Percentiles rank a stretch among this genome's conserved stretches.
These are phyloP conservation scores for Aspergillus floridensis DNA, from an alignment of 2,329 filamentous ascomycete species.

Conservation along the genomic window DNA sequence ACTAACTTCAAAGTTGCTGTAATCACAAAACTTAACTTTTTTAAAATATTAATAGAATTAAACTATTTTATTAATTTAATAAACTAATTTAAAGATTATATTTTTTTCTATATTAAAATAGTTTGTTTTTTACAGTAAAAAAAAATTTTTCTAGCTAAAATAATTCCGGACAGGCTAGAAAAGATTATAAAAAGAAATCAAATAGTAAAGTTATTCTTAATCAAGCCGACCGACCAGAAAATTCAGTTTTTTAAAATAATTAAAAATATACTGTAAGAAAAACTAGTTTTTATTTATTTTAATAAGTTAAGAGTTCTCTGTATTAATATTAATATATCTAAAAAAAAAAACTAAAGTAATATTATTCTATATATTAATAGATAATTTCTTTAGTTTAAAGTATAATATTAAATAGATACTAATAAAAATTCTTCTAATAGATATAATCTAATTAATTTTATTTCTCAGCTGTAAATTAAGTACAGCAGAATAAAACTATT, in stretches of 20 bases:
- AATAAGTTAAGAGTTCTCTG: not conserved
- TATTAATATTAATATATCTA: conserved; percentile 2
- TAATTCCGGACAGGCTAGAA: not conserved
- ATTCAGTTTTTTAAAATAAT: not conserved
- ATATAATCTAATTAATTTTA: not conserved
- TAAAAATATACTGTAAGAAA: not conserved
- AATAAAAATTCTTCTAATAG: not conserved
- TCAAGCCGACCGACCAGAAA: not conserved
- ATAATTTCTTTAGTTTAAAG: not conserved
- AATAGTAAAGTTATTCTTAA: not conserved
- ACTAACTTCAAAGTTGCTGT: no score
- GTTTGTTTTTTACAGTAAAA: not conserved
- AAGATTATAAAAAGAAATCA: not conserved
- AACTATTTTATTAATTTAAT: no score
- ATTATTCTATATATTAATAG: not conserved
- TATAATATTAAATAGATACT: not conserved
- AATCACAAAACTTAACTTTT: no score
- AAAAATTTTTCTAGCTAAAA: not conserved
- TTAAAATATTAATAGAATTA: no score
- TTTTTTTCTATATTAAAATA: not conserved
- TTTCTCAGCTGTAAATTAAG: not conserved
- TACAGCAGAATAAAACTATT: not conserved
- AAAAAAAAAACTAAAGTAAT: not conserved
- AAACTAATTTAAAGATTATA: not conserved
- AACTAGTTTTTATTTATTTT: not conserved